Evolutionary conservation across 179 eudicot species (phyloP), one percentile per base, ranked within the genome.

Genomic region (Corrigiola litoralis): DNA sequence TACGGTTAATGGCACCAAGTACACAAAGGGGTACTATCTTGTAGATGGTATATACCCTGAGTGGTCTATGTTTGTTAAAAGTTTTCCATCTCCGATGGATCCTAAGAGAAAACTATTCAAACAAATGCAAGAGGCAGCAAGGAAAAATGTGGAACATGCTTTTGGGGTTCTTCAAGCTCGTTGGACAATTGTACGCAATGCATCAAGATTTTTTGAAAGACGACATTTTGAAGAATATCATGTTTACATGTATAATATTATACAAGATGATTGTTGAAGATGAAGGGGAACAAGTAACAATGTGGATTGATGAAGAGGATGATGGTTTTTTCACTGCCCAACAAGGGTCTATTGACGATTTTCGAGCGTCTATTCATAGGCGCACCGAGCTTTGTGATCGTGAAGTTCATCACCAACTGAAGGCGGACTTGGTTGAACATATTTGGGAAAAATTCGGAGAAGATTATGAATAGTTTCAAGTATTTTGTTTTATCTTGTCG

Each of bases 1-100:
- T 14, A 1, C 11, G 53, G 28, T 48, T 48, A 48, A 48, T 20
- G 27, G n/a, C n/a, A n/a, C n/a, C n/a, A n/a, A n/a, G n/a, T n/a
- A n/a, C n/a, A n/a, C n/a, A n/a, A n/a, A n/a, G 53, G 28, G 53
- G 53, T 48, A 48, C 11, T 48, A 48, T 48, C 53, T 48, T n/a
- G 53, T 20, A 20, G 53, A 48, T 9, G 53, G 13, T 48, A 48
- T n/a, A n/a, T n/a, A n/a, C n/a, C n/a, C n/a, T n/a, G 28, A 48
- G 28, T 48, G 53, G 53, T 27, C 53, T 0, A 48, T 29, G 24
- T 48, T 21, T 21, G 53, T 48, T 1, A 48, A 48, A 23, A 2
- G 29, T 21, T 48, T 48, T 21, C 53, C 53, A 48, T 29, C 28
- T 48, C 53, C 53, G 24, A 48, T 48, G 53, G 53, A 48, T 29